Conservation (phyloP, 352 stramenopile species). For the Phytopythium ostracodes region DNA sequence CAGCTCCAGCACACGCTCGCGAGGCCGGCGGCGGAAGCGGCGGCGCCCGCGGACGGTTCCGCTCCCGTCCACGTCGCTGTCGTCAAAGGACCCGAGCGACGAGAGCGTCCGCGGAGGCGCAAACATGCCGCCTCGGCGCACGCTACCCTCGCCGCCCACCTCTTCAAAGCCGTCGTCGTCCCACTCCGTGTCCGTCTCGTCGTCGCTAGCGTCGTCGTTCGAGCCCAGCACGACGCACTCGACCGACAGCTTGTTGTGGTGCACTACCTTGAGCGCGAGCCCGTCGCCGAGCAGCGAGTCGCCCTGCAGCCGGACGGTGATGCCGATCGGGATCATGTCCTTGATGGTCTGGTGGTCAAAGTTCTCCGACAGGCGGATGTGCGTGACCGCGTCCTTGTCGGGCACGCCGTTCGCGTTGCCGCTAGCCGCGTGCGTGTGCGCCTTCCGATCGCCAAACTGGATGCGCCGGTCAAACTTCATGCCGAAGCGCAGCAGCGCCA, state of each 20-base stretch:
- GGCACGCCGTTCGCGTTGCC: slow-evolving; percentile 17
- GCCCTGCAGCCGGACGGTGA: slow-evolving; percentile 74
- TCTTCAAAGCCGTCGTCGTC: slow-evolving; percentile 5
- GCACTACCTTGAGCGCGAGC: slow-evolving; percentile 72
- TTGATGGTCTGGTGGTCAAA: slow-evolving; percentile 91
- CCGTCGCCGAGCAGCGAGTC: slow-evolving; percentile 76
- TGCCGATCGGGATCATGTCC: slow-evolving; percentile 84
- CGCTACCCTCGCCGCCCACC: neutral
- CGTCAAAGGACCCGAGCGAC: slow-evolving; percentile 37
- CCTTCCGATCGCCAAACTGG: slow-evolving; percentile 64
- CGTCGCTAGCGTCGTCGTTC: slow-evolving; percentile 24
- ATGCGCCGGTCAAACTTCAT: slow-evolving; percentile 87
- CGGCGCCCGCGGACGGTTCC: slow-evolving; percentile 7
- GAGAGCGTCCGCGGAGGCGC: slow-evolving; percentile 29
- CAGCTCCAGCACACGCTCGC: slow-evolving; percentile 68
- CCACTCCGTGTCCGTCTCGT: slow-evolving; percentile 7
- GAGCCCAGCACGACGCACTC: slow-evolving; percentile 75
- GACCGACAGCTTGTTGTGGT: slow-evolving; percentile 81
- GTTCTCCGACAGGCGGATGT: slow-evolving; percentile 84
- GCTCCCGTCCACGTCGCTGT: slow-evolving; percentile 22
- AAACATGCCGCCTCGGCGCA: slow-evolving; percentile 10
- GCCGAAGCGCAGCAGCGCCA: slow-evolving; percentile 81
- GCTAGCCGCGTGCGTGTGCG: slow-evolving; percentile 15
- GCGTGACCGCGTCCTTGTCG: slow-evolving; percentile 51
- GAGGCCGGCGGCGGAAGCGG: slow-evolving; percentile 19